Conservation (phyloP, 495 filamentous ascomycete species). For the Daldinia loculata region DNA sequence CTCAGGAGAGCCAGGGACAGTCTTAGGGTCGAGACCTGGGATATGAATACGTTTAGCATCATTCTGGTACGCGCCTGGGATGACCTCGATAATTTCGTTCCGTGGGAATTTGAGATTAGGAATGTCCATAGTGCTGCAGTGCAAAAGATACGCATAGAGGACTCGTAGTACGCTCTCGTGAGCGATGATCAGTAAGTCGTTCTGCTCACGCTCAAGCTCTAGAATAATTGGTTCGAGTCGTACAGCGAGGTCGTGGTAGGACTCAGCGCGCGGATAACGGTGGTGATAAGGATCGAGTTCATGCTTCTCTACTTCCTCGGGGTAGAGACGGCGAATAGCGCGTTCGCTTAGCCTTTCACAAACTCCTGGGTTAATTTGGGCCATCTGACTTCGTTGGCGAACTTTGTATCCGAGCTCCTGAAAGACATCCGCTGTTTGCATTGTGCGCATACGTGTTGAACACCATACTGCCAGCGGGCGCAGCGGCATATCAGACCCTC, state of each 20-base stretch:
- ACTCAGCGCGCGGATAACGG: slow-evolving; percentile 95
- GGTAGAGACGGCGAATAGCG: slow-evolving; percentile 80
- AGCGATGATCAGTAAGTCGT: slow-evolving; percentile 95
- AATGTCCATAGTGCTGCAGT: slow-evolving; percentile 95
- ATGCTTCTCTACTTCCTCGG: slow-evolving; percentile 91
- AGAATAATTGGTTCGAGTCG: slow-evolving; percentile 98
- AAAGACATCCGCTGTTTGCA: slow-evolving; percentile 88
- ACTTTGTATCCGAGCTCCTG: slow-evolving; percentile 81
- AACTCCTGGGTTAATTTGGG: slow-evolving; percentile 93
- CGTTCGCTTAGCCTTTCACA: slow-evolving; percentile 88
- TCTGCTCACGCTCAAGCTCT: slow-evolving; percentile 95
- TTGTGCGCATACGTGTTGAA: slow-evolving; percentile 85
- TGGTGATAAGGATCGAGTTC: slow-evolving; percentile 97
- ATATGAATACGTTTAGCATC: slow-evolving; percentile 86
- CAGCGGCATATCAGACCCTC: slow-evolving; percentile 71
- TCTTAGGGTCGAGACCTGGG: slow-evolving; percentile 57
- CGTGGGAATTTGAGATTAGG: slow-evolving; percentile 93
- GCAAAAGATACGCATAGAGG: slow-evolving; percentile 97
- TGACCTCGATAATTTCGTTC: slow-evolving; percentile 98
- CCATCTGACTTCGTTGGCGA: slow-evolving; percentile 92
- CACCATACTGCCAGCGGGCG: slow-evolving; percentile 94
- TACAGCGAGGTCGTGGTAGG: slow-evolving; percentile 97
- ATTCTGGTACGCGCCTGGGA: slow-evolving; percentile 97
- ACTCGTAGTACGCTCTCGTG: slow-evolving; percentile 97
- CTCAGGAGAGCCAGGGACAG: slow-evolving; percentile 75